phyloP scores from a whole-genome alignment of 2,329 filamentous ascomycete species.

The Stemphylium lycopersici region DNA sequence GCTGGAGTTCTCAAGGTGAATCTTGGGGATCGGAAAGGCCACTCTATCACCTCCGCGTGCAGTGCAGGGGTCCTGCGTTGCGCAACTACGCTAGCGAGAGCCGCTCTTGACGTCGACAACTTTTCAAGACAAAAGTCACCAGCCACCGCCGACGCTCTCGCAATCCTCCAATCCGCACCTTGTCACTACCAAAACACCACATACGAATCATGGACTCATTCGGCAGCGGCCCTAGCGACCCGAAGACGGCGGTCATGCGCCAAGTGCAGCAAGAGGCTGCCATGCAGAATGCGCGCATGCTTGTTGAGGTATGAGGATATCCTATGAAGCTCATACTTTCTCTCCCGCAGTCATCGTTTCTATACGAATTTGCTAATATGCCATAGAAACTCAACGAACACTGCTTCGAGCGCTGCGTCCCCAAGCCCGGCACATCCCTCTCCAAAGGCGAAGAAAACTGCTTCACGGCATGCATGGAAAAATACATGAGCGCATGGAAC shows the following conservation, averaged over 20 bases:
- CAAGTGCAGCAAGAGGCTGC: constrained; percentile 61
- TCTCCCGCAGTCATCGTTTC: background rate
- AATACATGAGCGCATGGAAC: constrained; percentile 62
- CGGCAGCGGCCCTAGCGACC: constrained; percentile 46
- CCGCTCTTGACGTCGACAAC: constrained; percentile 40
- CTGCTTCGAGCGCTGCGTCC: constrained; percentile 62
- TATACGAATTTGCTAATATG: background rate
- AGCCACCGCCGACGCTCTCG: constrained; percentile 3
- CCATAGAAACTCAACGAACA: constrained; percentile 59
- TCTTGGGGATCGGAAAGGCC: constrained; percentile 15
- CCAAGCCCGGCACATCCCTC: constrained; percentile 58
- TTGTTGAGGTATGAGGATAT: constrained; percentile 49
- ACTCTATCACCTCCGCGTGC: constrained; percentile 33
- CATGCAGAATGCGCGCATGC: constrained; percentile 57
- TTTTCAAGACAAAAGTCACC: constrained; percentile 22
- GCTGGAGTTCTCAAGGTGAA: constrained; percentile 22
- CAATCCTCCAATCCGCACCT: background rate
- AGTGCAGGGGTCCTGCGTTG: constrained; percentile 30
- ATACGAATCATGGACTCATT: constrained; percentile 41
- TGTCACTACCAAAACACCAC: constrained; percentile 3
- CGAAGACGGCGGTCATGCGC: constrained; percentile 57
- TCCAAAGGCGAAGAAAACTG: constrained; percentile 58
- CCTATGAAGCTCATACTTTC: background rate
- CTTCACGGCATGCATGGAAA: constrained; percentile 61
- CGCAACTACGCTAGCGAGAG: constrained; percentile 22